Conservation (phyloP, 495 filamentous ascomycete genomes). For the Talaromyces thailandensis region DNA sequence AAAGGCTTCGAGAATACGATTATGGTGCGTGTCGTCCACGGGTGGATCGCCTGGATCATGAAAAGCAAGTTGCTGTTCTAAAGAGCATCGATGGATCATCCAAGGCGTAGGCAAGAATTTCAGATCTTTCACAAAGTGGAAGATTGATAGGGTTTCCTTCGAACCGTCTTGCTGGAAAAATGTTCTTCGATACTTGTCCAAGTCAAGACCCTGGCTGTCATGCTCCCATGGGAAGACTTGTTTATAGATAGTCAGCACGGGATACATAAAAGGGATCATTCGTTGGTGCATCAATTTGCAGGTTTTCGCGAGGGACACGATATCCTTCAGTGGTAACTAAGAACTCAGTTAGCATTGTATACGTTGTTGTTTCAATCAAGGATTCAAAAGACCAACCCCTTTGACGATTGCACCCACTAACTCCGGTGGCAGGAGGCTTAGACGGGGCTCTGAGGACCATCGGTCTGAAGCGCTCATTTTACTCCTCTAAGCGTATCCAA, state of each 20-base stretch:
- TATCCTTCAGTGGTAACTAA: not conserved
- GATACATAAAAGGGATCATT: not conserved
- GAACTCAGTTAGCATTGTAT: not conserved
- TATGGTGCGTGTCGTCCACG: not conserved
- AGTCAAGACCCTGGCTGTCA: not conserved
- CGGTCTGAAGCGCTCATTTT: not conserved
- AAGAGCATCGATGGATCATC: not conserved
- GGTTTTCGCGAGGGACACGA: not conserved
- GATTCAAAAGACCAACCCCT: not conserved
- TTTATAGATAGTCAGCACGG: not conserved
- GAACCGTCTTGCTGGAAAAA: not conserved
- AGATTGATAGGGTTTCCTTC: not conserved
- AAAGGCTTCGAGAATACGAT: not conserved
- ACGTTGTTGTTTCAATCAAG: not conserved
- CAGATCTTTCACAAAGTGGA: not conserved
- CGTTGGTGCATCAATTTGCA: not conserved
- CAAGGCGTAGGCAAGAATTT: not conserved
- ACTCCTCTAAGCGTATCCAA: not conserved
- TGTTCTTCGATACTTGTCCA: not conserved
- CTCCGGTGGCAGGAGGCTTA: not conserved
- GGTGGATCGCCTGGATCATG: not conserved
- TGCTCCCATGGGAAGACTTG: not conserved
- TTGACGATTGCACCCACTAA: not conserved
- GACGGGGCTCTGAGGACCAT: not conserved
- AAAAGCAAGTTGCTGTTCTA: not conserved